Evolutionary conservation across 2,329 filamentous ascomycete species (phyloP).

Genomic region (Colletotrichum costaricense): DNA sequence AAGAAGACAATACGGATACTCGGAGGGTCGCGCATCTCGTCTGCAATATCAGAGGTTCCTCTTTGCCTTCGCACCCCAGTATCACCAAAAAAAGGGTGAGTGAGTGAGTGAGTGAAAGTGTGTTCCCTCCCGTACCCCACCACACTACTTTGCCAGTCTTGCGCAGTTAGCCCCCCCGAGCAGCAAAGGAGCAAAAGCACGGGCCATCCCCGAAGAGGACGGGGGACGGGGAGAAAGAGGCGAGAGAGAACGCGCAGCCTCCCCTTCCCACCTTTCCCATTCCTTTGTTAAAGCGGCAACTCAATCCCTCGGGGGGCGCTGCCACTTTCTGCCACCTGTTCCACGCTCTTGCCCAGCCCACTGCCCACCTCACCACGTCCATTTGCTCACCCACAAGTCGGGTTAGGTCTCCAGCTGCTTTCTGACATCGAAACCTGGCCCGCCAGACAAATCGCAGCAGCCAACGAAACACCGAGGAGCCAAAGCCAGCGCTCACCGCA

Average conservation of each 20-base stretch:
- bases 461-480: slow-evolving; percentile 20
- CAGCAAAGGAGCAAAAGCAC: slow-evolving; percentile 16
- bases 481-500: slow-evolving; percentile 27
- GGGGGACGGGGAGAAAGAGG: slow-evolving; percentile 12
- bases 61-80: neutral
- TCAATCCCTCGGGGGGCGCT: slow-evolving; percentile 14
- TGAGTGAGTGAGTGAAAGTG: neutral
- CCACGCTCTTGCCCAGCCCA: slow-evolving; percentile 5
- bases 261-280: neutral
- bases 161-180: slow-evolving; percentile 1
- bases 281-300: slow-evolving; percentile 32
- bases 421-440: slow-evolving; percentile 30
- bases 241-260: neutral
- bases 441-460: slow-evolving; percentile 27
- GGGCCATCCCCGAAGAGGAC: slow-evolving; percentile 7
- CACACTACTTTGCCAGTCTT: slow-evolving; percentile 32
- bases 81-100: neutral
- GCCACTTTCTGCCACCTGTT: slow-evolving; percentile 33
- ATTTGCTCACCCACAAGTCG: slow-evolving; percentile 35
- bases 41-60: slow-evolving; percentile 19
- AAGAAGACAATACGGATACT: slow-evolving; percentile 3
- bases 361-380: slow-evolving; percentile 12
- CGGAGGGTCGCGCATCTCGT: neutral
- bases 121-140: slow-evolving; percentile 33
- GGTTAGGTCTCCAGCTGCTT: slow-evolving; percentile 34